These are phyloP conservation scores for Oemleria cerasiformis DNA, from an alignment of 306 rosid genomes.

Conservation along the genomic window DNA sequence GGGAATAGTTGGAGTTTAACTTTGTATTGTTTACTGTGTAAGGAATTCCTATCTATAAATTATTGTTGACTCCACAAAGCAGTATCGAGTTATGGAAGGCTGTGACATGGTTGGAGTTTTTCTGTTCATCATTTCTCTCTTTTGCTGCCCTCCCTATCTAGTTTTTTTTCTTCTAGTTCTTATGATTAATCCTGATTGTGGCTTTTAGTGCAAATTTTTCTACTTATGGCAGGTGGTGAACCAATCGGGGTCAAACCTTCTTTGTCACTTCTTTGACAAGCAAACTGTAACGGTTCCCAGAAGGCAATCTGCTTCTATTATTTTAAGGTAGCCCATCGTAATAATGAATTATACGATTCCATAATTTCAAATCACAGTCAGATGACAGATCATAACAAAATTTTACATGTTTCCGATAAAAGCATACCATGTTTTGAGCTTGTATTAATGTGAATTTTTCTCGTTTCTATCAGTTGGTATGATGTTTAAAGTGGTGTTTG, in stretches of 20 bases:
- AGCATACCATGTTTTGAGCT: not conserved
- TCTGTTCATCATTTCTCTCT: slow-evolving; percentile 5
- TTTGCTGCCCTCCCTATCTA: slow-evolving; percentile 1
- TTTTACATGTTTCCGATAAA: not conserved
- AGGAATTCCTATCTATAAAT: not conserved
- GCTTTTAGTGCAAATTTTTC: slow-evolving; percentile 5
- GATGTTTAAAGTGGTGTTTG: not conserved
- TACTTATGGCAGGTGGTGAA: slow-evolving; percentile 73
- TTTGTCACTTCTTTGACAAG: slow-evolving; percentile 52
- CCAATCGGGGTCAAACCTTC: slow-evolving; percentile 65
- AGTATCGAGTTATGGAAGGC: not conserved
- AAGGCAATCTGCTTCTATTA: slow-evolving; percentile 62
- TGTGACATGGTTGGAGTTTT: not conserved
- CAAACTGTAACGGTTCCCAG: slow-evolving; percentile 59
- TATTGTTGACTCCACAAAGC: not conserved
- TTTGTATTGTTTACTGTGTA: not conserved
- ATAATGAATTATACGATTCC: slow-evolving; percentile 18
- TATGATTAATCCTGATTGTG: not conserved
- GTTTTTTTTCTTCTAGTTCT: not conserved
- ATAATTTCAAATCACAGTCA: not conserved
- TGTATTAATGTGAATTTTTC: not conserved
- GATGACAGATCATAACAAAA: not conserved
- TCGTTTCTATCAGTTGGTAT: not conserved
- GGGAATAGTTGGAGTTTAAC: not conserved
- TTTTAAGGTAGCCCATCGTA: slow-evolving; percentile 55